Base-by-base conservation (phyloP, 345 rosid genomes). In the Aethionema arabicum region DNA sequence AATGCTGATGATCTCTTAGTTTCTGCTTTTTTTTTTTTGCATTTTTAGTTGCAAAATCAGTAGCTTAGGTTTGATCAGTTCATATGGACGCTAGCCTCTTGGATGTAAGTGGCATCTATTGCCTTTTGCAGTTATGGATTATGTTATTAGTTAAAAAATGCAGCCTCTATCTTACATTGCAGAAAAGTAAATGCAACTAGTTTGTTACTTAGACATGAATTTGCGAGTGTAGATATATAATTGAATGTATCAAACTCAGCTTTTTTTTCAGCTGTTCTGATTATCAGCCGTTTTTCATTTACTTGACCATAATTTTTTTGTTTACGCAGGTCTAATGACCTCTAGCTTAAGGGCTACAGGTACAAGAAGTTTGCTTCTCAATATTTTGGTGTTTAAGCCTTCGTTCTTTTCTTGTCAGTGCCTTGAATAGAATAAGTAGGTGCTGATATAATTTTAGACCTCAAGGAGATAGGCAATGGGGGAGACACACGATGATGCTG, bases 401-500 rank as follows among this genome's bases (percentile, higher is more conserved):
- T 72, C 49, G 39, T 52, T 59, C 11, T 65, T 53, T 63, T 56
- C 36, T 63, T 42, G 27, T 55, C 64, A 76, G 61, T 57, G 62
- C 66, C 73, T 67, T 69, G 73, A 69, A 77, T 84, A 84, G 90
- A 85, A 66, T 80, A 67, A 79, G 86, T 72, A 72, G 74, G 71
- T 32, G 73, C 69, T 49, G 87, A 84, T 83, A 83, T 87, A 90
- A 77, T 74, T 80, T 63, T 82, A 61, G 74, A 72, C 77, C 60
- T 84, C 70, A 80, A 75, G 75, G 62, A 65, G 66, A 63, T 75
- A 67, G 78, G 69, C 77, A 76, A 95, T 95, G 97, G 95, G 82
- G 74, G 96, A 90, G 72, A 66, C 80, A 50, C 77, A 78, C 81
- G 87, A 86, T 74, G 90, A 81, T 70, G 63, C 77, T 6, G 89